These are phyloP conservation scores for Chalara sp. DNA, from an alignment of 2,329 filamentous ascomycete species.

Conservation along the genomic window DNA sequence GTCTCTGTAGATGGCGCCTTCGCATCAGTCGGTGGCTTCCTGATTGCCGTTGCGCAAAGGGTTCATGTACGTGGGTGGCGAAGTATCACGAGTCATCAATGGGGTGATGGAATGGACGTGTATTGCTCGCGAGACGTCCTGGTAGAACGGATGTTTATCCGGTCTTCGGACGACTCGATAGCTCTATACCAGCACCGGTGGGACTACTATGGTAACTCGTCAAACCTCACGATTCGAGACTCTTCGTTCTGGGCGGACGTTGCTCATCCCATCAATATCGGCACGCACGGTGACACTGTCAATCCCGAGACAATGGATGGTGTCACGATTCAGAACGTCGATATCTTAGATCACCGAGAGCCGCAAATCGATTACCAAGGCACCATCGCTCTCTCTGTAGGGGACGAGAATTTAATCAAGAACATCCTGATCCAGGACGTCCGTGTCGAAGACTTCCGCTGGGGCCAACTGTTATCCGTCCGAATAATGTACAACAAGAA, in stretches of 20 bases:
- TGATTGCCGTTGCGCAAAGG: constrained; percentile 12
- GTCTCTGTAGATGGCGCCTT: constrained; percentile 18
- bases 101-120: constrained; percentile 9
- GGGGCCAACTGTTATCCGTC: constrained; percentile 29
- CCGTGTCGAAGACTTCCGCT: constrained; percentile 26
- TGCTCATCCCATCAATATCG: constrained; percentile 30
- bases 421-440: constrained; percentile 25
- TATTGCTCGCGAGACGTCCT: constrained; percentile 5
- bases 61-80: constrained; percentile 11
- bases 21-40: constrained; percentile 13
- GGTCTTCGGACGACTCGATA: constrained; percentile 31
- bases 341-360: constrained; percentile 32
- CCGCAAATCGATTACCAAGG: constrained; percentile 30
- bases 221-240: constrained; percentile 28
- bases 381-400: constrained; percentile 28
- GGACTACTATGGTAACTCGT: constrained; percentile 27
- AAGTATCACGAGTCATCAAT: not conserved
- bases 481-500: constrained; percentile 29
- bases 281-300: constrained; percentile 29
- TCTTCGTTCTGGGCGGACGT: constrained; percentile 26
- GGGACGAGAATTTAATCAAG: constrained; percentile 27
- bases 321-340: constrained; percentile 27
- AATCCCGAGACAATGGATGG: constrained; percentile 27
- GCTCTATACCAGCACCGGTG: constrained; percentile 29
- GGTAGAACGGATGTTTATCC: constrained; percentile 22